Base-by-base conservation (phyloP, 2,329 filamentous ascomycete genomes). In the Phialocephala sp. region DNA sequence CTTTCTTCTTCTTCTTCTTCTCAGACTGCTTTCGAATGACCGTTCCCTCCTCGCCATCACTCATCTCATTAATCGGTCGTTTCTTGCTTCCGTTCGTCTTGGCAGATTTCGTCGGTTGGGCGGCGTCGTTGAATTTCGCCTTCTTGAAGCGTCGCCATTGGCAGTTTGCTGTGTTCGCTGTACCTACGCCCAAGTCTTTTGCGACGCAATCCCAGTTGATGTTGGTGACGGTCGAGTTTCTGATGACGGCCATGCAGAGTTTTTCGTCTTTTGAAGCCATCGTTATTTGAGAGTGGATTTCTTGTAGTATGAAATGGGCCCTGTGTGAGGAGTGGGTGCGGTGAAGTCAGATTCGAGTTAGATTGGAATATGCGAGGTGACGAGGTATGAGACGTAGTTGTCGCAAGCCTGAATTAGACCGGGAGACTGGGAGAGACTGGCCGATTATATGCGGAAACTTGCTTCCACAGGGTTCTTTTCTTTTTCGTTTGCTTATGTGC, bases 1-100 rank as follows among this genome's bases (percentile, higher is more conserved):
- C 9, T n/a, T 27, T 50, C 45, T 50, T 50, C 45, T 50, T 20
- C 45, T 27, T 50, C 45, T 50, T 50, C 45, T 50, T 50, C 45
- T 22, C 45, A 22, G 45, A n/a, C 20, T 50, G 45, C n/a, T 50
- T 18, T 12, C 45, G 45, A 22, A 11, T 11, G 6, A 20, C n/a
- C 6, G 1, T 22, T 50, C 12, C 45, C 20, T 50, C 45, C 45
- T 24, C 20, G 45, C 45, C 45, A 27, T 27, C 22, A 8, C 45
- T 27, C 45, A 50, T 50, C 20, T 50, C n/a, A 8, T 20, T 20
- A 11, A 50, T 11, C 45, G 20, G 4, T 50, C 45, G n/a, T 24
- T 50, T 50, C n/a, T 50, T 50, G 15, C 11, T 50, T 24, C 20
- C 45, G 22, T 27, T 24, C n/a, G 20, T 11, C 45, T 50, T 50